Percentiles rank a stretch among this genome's conserved stretches.
phyloP scores from a whole-genome alignment of 345 rosid genomes.

The Camelina hispida region DNA sequence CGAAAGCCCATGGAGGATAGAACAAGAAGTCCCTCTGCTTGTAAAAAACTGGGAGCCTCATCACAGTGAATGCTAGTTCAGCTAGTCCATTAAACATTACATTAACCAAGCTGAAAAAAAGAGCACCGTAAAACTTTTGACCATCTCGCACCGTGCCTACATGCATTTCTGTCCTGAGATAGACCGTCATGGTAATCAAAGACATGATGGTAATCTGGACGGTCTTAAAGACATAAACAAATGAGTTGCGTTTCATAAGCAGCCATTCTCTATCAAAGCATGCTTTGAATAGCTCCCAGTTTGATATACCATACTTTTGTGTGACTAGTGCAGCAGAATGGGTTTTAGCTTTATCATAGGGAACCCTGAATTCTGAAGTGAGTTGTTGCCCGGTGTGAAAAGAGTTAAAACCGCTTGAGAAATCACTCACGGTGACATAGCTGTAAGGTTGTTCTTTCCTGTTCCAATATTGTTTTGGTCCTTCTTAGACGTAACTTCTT shows the following conservation, averaged over 20 bases:
- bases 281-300: constrained; percentile 66
- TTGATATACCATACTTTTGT: constrained; percentile 68
- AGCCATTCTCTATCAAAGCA: constrained; percentile 76
- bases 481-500: constrained; percentile 76
- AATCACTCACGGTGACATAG: constrained; percentile 56
- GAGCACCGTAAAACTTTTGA: constrained; percentile 57
- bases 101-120: constrained; percentile 60
- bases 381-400: constrained; percentile 56
- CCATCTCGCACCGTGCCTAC: constrained; percentile 53
- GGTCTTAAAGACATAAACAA: constrained; percentile 62
- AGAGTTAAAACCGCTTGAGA: constrained; percentile 54
- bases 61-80: constrained; percentile 60
- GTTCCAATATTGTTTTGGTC: constrained; percentile 82
- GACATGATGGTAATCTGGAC: constrained; percentile 60
- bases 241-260: constrained; percentile 65
- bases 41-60: constrained; percentile 68
- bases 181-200: constrained; percentile 54
- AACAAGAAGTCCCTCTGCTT: constrained; percentile 72
- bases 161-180: constrained; percentile 61
- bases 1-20: constrained; percentile 73
- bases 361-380: constrained; percentile 50
- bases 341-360: constrained; percentile 56
- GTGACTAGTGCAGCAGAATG: constrained; percentile 68
- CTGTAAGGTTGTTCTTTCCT: constrained; percentile 54
- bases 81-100: constrained; percentile 74